Evolutionary conservation across 176 grass and related monocot species (phyloP).

Genomic region (Hsuehochloa calcarea): DNA sequence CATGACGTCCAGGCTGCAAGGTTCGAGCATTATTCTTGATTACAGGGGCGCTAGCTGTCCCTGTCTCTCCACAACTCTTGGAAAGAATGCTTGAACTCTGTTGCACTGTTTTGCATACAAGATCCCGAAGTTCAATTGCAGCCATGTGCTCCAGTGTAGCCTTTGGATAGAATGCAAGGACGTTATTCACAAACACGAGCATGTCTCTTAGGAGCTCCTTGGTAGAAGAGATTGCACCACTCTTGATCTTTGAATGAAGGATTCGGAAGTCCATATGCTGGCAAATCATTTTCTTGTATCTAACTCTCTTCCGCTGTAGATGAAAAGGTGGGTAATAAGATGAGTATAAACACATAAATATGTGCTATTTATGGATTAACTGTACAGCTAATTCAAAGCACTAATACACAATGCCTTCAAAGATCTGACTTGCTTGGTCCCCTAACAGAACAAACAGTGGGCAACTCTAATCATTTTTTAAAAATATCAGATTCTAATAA

Average conservation of each 20-base stretch:
- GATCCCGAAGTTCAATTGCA: slow-evolving; percentile 52
- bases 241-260: slow-evolving; percentile 68
- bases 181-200: slow-evolving; percentile 75
- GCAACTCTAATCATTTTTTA: neutral
- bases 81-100: slow-evolving; percentile 29
- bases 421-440: slow-evolving; percentile 25
- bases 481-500: neutral
- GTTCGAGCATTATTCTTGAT: slow-evolving; percentile 33
- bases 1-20: slow-evolving; percentile 11
- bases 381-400: neutral
- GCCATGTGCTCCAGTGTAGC: slow-evolving; percentile 65
- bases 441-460: neutral
- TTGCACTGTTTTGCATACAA: slow-evolving; percentile 50
- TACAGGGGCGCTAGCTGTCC: neutral
- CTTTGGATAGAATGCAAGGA: slow-evolving; percentile 67
- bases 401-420: neutral
- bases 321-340: slow-evolving; percentile 10
- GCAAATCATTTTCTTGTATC: slow-evolving; percentile 85
- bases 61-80: neutral
- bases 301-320: slow-evolving; percentile 55
- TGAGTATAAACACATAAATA: neutral
- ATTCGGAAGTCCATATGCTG: slow-evolving; percentile 75
- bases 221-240: slow-evolving; percentile 63
- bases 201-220: slow-evolving; percentile 76
- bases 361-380: slow-evolving; percentile 20